Percentiles rank a stretch among this genome's conserved stretches.
Evolutionary conservation across 148 eudicot genomes (phyloP).

Genomic region (Rhododendron molle): DNA sequence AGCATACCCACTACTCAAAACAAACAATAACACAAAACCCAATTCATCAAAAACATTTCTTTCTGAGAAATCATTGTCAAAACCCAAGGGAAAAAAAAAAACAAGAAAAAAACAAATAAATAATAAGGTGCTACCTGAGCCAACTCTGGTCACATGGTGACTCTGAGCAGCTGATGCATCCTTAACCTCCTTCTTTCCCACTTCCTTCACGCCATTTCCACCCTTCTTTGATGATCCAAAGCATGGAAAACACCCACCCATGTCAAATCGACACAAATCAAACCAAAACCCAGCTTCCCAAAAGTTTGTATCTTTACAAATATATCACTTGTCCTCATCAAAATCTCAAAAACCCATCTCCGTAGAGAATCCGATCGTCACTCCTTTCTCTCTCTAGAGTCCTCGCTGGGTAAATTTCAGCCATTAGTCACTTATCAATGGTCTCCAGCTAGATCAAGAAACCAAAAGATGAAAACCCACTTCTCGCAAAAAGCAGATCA

Average conservation of each 20-base stretch:
- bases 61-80: not conserved
- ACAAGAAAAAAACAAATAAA: not conserved
- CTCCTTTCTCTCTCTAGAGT: conserved; percentile 8
- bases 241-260: conserved; percentile 93
- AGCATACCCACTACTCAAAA: conserved; percentile 7
- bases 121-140: conserved; percentile 45
- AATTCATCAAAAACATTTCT: not conserved
- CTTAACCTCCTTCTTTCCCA: conserved; percentile 41
- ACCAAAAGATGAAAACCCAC: conserved; percentile 33
- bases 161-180: conserved; percentile 46
- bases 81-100: not conserved
- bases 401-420: conserved; percentile 16
- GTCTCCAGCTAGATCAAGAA: conserved; percentile 22
- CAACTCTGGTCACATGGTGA: conserved; percentile 48
- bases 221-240: conserved; percentile 72
- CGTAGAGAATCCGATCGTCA: conserved; percentile 15
- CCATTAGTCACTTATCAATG: conserved; percentile 37
- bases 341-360: conserved; percentile 16
- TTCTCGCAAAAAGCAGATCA: conserved; percentile 54
- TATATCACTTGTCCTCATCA: conserved; percentile 11
- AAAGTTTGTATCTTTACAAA: conserved; percentile 6
- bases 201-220: conserved; percentile 51
- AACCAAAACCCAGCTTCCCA: conserved; percentile 25
- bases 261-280: conserved; percentile 37
- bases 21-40: conserved; percentile 9